Base-by-base conservation (phyloP, 2,329 filamentous ascomycete genomes). In the Seiridium unicorne region DNA sequence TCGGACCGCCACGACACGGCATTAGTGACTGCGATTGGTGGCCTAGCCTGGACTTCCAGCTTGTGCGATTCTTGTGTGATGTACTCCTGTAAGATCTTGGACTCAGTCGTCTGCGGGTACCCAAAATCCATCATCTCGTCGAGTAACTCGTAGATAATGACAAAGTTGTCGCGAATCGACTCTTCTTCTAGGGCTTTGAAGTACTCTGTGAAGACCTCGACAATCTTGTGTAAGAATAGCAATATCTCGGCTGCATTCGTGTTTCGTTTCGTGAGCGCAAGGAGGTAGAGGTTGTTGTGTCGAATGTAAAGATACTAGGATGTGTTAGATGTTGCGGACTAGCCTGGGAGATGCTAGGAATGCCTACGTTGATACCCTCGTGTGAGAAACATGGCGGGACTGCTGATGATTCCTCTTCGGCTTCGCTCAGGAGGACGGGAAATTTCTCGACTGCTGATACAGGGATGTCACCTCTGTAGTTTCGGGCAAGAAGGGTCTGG, bases 121-220 rank as follows among this genome's bases (percentile, higher is more conserved):
- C 95, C 95, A 82, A 99, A 99, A 78, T 99, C 95, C 95, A 99
- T 99, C 95, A 99, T 99, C 81, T 99, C 95, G 73, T 99, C 95
- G 64, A 99, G 86, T 63, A 99, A 80, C 78, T 99, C 95, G 82
- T 99, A 99, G 72, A 99, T 99, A 73, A 99, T 89, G 76, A 99
- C 95, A 74, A 99, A 99, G 81, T 99, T 99, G 82, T 99, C 95
- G 69, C 95, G 88, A 75, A 99, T 99, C 69, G 92, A 97, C 78
- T 99, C 95, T 77, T 99, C 95, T 77, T 99, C 95, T 62, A 99
- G 84, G 65, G 96, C 94, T 77, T 99, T 99, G 84, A 99, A 99
- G 82, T 99, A 99, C 78, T 99, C 95, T 61, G 95, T 99, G 74
- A 99, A 99, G 65, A 99, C 95, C 76, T 98, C 95, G 72, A 99